phyloP scores from a whole-genome alignment of 2,329 filamentous ascomycete species.

The Thermomyces lanuginosus region DNA sequence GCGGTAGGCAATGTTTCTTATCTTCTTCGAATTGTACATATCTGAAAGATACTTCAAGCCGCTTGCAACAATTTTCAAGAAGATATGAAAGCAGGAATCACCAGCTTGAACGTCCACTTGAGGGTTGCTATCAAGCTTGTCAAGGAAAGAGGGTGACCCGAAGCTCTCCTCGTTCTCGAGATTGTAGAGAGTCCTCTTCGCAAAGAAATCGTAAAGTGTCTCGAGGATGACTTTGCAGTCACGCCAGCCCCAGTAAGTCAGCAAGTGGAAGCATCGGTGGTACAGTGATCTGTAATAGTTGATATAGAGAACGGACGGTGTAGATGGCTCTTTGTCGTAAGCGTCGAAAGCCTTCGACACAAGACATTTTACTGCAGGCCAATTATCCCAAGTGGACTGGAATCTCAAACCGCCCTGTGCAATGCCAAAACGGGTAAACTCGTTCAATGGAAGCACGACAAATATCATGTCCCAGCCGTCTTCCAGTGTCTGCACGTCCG shows the following conservation, averaged over 20 bases:
- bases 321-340: slow-evolving; percentile 28
- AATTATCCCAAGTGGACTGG: slow-evolving; percentile 29
- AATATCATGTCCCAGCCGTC: slow-evolving; percentile 31
- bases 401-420: slow-evolving; percentile 27
- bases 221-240: slow-evolving; percentile 39
- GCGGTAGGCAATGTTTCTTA: slow-evolving; percentile 41
- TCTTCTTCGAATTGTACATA: slow-evolving; percentile 36
- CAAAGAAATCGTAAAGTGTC: slow-evolving; percentile 44
- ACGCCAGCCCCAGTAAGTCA: slow-evolving; percentile 41
- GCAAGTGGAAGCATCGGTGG: slow-evolving; percentile 36
- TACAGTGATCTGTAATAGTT: slow-evolving; percentile 38
- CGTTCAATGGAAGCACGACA: slow-evolving; percentile 36
- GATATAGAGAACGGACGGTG: slow-evolving; percentile 33
- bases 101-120: slow-evolving; percentile 28
- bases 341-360: slow-evolving; percentile 32
- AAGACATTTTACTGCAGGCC: slow-evolving; percentile 32
- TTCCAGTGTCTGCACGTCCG: slow-evolving; percentile 20
- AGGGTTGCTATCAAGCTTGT: slow-evolving; percentile 30
- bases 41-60: slow-evolving; percentile 33
- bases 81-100: slow-evolving; percentile 42
- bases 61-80: slow-evolving; percentile 40
- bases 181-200: slow-evolving; percentile 35
- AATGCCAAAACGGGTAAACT: slow-evolving; percentile 36
- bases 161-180: slow-evolving; percentile 35
- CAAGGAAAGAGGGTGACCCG: slow-evolving; percentile 39